Evolutionary conservation across 1,284 basidiomycete genomes (phyloP).

Genomic region (Tranzscheliella williamsii): DNA sequence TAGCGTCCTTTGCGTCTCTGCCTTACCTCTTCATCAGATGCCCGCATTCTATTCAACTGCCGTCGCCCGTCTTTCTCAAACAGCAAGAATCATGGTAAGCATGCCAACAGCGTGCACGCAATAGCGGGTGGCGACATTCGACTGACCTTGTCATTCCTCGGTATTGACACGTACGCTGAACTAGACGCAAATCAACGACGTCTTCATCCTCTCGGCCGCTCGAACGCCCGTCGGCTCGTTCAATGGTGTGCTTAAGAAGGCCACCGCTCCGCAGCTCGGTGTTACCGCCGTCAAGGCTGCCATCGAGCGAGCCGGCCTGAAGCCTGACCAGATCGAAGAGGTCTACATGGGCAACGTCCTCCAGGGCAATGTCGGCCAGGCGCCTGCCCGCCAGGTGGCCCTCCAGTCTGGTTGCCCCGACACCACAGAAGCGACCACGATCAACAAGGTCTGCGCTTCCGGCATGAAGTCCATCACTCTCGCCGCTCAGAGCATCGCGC

Average conservation of each 20-base stretch:
- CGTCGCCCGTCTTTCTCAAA: conserved; percentile 45
- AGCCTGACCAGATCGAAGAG: conserved; percentile 84
- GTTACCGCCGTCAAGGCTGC: conserved; percentile 83
- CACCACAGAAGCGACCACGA: conserved; percentile 91
- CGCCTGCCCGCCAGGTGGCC: conserved; percentile 63
- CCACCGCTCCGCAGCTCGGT: conserved; percentile 90
- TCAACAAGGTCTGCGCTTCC: conserved; percentile 73
- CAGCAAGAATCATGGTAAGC: conserved; percentile 51
- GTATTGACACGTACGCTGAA: too few relatives aligned
- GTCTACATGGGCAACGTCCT: conserved; percentile 86
- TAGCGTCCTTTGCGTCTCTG: not conserved
- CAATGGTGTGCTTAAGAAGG: conserved; percentile 82
- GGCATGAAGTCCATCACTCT: conserved; percentile 64
- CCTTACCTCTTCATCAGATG: conserved; percentile 23
- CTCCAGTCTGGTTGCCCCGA: conserved; percentile 86
- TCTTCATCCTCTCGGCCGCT: conserved; percentile 90
- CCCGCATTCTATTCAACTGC: conserved; percentile 47
- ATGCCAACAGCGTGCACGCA: too few relatives aligned
- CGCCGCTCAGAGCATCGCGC: conserved; percentile 63
- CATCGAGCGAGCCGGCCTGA: conserved; percentile 75
- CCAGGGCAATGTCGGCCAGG: conserved; percentile 62
- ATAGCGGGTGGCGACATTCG: too few relatives aligned
- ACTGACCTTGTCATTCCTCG: too few relatives aligned
- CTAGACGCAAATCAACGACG: conserved; percentile 65
- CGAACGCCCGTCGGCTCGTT: conserved; percentile 94